Evolutionary conservation across 2,329 filamentous ascomycete genomes (phyloP).

Genomic region (Fusarium marasasianum): DNA sequence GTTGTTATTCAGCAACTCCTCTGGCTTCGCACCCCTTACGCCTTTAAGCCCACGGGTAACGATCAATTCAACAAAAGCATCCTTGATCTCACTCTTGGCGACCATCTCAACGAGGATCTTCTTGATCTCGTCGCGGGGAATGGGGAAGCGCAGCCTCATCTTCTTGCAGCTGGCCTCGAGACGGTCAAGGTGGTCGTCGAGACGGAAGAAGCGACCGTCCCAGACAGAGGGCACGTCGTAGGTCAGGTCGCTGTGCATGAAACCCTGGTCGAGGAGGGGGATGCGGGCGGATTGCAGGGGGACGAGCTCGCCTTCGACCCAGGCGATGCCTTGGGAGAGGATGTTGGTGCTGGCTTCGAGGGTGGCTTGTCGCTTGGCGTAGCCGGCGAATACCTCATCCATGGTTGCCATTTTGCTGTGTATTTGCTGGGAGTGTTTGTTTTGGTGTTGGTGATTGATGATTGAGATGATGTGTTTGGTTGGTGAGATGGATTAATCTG

Average conservation of each 20-base stretch:
- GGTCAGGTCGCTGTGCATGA: constrained; percentile 61
- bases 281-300: constrained; percentile 59
- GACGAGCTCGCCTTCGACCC: constrained; percentile 54
- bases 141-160: constrained; percentile 54
- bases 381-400: constrained; percentile 53
- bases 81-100: constrained; percentile 55
- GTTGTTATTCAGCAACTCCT: constrained; percentile 52
- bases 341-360: constrained; percentile 37
- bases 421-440: not conserved
- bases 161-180: constrained; percentile 56
- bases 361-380: constrained; percentile 39
- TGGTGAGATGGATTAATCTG: not conserved
- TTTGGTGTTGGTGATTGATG: not conserved
- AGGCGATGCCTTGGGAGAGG: constrained; percentile 55
- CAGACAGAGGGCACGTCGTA: constrained; percentile 63
- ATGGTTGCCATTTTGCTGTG: constrained; percentile 52
- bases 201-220: constrained; percentile 62
- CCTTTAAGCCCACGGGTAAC: constrained; percentile 58
- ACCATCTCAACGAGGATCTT: constrained; percentile 56
- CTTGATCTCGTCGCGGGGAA: constrained; percentile 52
- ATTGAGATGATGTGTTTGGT: no score
- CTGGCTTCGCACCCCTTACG: constrained; percentile 49
- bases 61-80: constrained; percentile 61
- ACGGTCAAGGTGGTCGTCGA: constrained; percentile 59
- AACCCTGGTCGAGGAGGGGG: constrained; percentile 61